phyloP scores from a whole-genome alignment of 2,329 filamentous ascomycete species.

The Cladosporium sp. region DNA sequence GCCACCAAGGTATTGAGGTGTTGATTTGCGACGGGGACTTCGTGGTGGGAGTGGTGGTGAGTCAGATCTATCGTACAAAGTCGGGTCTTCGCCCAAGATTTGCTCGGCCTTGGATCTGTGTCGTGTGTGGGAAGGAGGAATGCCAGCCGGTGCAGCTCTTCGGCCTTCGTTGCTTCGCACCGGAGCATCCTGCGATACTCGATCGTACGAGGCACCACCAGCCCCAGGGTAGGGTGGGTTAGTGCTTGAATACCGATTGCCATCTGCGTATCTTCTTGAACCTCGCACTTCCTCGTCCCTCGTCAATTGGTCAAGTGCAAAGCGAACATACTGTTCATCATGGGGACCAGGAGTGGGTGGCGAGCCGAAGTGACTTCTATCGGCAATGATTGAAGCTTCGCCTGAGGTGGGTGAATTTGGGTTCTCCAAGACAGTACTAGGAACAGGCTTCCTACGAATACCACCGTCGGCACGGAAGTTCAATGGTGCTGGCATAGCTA shows the following conservation, averaged over 20 bases:
- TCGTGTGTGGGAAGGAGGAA: conserved; percentile 3
- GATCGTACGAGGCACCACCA: background rate
- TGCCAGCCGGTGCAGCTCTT: background rate
- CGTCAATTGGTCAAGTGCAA: conserved; percentile 85
- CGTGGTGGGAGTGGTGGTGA: conserved; percentile 14
- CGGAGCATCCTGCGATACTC: background rate
- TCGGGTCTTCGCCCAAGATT: conserved; percentile 15
- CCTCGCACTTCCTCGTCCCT: conserved; percentile 65
- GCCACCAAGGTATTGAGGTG: conserved; percentile 12
- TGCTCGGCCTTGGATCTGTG: conserved; percentile 15
- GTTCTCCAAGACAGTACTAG: conserved; percentile 34
- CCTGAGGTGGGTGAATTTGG: conserved; percentile 10
- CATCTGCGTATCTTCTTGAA: conserved; percentile 13
- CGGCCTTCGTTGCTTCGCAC: conserved; percentile 2
- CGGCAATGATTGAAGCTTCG: conserved; percentile 7
- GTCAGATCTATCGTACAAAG: background rate
- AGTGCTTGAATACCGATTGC: background rate
- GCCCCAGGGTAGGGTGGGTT: conserved; percentile 8
- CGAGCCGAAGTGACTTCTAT: conserved; percentile 20
- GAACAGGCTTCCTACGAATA: conserved; percentile 37
- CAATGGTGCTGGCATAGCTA: conserved; percentile 17
- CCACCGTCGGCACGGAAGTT: conserved; percentile 25
- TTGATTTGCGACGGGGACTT: conserved; percentile 15
- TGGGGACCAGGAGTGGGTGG: conserved; percentile 73
- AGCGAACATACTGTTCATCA: conserved; percentile 83